Evolutionary conservation across 2,329 filamentous ascomycete genomes (phyloP), one percentile per base, ranked within the genome.

Genomic region (Pyricularia sp.): DNA sequence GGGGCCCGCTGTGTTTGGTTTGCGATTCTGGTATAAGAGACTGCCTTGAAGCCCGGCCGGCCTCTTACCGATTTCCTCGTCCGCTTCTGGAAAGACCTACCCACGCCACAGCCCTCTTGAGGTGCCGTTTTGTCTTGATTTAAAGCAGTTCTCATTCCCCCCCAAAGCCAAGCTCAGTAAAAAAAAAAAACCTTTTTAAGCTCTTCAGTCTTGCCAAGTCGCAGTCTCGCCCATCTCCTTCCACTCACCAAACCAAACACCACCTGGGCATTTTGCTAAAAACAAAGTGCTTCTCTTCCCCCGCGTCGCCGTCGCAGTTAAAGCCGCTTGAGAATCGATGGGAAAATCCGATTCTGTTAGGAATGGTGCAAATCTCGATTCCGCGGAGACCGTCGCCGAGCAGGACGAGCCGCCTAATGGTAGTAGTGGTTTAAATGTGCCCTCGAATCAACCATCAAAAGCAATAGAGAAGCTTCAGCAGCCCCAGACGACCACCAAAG

Each of bases 71-170:
- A 50, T 50, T 50, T 50, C 42, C 42, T 50, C 42, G 11, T 55
- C 64, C 36, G 68, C 26, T 65, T 69, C 67, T 68, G 69, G 65
- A 68, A 70, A 69, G 55, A 55, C 69, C 59, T 69, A 20, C 36
- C 65, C 26, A 65, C 33, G 28, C 63, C 30, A 50, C 30, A 65
- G 63, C 63, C 63, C 63, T 65, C 63, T 65, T 17, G 63, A 65
- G 63, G 63, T 65, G 63, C 63, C 33, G 26, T 4, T 6, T 23
- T 36, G 20, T 23, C 33, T 65, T 65, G 33, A 33, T 33, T 65
- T 30, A 65, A 30, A 23, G 61, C 20, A 50, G 42, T 50, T 3
- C 42, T 7, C 17, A 50, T 50, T 50, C 42, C 63, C 42, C 42
- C 63, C 42, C 63, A 65, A 20, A 65, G 63, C 63, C 63, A 36